Evolutionary conservation across 2,329 filamentous ascomycete genomes (phyloP), one percentile per base, ranked within the genome.

Genomic region (Aspergillus transmontanensis): DNA sequence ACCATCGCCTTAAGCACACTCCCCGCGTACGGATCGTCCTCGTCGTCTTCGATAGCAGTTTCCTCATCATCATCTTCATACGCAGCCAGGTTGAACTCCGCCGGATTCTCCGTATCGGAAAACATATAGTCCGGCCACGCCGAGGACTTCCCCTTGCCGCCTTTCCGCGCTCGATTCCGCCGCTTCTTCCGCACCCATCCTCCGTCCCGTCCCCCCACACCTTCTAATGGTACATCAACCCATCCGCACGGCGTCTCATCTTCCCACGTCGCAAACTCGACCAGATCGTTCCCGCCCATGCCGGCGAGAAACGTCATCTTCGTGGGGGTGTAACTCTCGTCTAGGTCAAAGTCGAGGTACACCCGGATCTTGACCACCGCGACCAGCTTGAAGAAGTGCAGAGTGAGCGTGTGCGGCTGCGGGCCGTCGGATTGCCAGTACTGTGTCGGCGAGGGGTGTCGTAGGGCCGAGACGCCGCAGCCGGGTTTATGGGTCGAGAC

Each of bases 241-340:
- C 95, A 99, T 9, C 95, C 95, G 50, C 89, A 86, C 0, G 94
- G 94, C 63, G 88, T 89, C 67, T 89, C 87, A 28, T 97, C 89
- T 66, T 87, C 86, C 84, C 97, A 90, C 28, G 89, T 89, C 1
- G 89, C 89, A 76, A 97, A 98, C 66, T 95, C 91, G 59, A 96
- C 90, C 11, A 98, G 86, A 73, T 96, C 93, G 77, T 98, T 95
- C 68, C 93, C 90, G 51, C 93, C 93, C 66, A 93, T 97, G 14
- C 95, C 95, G 0, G 94, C 94, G 43, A 90, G 87, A 74, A 98
- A 93, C 54, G 91, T 83, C 72, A 99, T 96, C 71, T 93, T 92
- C 1, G 94, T 98, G 0, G 95, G 95, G 3, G 95, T 99, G 77
- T 99, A 99, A 50, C 91, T 95, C 79, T 99, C 95, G 78, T 99